These are phyloP conservation scores for Saturnispora sekii DNA, from an alignment of 805 yeast genomes.

Conservation along the genomic window DNA sequence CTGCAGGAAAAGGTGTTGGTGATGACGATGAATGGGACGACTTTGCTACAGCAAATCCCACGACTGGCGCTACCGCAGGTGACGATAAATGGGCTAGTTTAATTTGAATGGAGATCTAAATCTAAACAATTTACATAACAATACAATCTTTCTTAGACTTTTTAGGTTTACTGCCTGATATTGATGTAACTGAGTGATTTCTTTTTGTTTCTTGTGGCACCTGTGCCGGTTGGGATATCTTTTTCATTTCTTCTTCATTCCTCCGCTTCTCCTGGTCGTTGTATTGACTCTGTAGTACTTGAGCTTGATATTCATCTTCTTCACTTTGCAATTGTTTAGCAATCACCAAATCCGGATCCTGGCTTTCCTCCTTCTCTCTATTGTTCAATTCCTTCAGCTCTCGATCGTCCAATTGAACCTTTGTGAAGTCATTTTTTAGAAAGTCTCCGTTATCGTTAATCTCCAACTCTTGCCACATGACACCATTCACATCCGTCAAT, in stretches of 20 bases:
- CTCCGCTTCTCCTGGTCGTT: conserved; percentile 2
- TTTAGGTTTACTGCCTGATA: neutral
- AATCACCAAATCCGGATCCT: conserved; percentile 16
- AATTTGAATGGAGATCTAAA: conserved; percentile 4
- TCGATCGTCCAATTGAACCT: neutral
- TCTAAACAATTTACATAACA: neutral
- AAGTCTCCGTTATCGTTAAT: conserved; percentile 58
- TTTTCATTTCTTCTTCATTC: neutral
- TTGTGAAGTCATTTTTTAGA: conserved; percentile 26
- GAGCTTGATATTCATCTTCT: conserved; percentile 26
- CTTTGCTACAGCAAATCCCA: conserved; percentile 8
- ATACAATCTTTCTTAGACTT: conserved; percentile 2
- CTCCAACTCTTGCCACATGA: conserved; percentile 79
- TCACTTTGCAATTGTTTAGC: conserved; percentile 26
- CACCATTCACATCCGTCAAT: conserved; percentile 33
- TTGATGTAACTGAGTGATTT: neutral
- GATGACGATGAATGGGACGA: conserved; percentile 13
- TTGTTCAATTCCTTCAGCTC: conserved; percentile 1
- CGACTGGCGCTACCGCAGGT: neutral
- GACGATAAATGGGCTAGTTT: conserved; percentile 11
- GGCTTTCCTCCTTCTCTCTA: conserved; percentile 2
- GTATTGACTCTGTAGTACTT: conserved; percentile 18
- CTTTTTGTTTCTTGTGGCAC: neutral
- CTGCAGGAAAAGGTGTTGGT: neutral
- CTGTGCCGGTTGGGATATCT: neutral